phyloP scores from a whole-genome alignment of 2,329 filamentous ascomycete genomes.

The Beauveria sp. region DNA sequence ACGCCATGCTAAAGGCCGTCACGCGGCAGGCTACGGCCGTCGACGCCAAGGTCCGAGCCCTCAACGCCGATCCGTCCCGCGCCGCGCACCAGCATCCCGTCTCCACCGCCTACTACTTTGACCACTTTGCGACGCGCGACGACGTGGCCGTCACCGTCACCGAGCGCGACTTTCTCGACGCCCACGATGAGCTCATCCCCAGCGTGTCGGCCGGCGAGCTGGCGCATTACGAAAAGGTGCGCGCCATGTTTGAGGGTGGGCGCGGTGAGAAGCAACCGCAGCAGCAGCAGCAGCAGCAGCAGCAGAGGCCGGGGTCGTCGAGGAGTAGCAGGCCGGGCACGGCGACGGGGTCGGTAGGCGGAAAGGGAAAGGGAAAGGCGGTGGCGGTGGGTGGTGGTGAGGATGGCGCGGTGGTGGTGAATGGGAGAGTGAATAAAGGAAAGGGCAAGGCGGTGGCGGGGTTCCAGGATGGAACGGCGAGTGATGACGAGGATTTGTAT shows the following conservation, averaged over 20 bases:
- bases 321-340: conserved; percentile 22
- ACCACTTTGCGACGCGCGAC: conserved; percentile 74
- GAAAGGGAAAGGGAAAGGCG: conserved; percentile 26
- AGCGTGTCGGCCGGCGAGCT: conserved; percentile 90
- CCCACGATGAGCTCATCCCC: conserved; percentile 80
- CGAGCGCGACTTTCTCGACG: conserved; percentile 78
- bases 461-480: conserved; percentile 46
- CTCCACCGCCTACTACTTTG: conserved; percentile 90
- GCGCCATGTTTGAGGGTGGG: conserved; percentile 69
- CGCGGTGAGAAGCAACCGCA: conserved; percentile 26
- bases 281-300: background rate
- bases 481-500: conserved; percentile 51
- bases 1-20: conserved; percentile 98
- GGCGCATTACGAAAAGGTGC: conserved; percentile 79
- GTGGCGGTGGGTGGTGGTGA: conserved; percentile 26
- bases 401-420: conserved; percentile 26
- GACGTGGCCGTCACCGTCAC: conserved; percentile 84
- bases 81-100: conserved; percentile 38
- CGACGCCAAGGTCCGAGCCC: conserved; percentile 68
- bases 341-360: background rate
- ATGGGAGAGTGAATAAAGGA: conserved; percentile 34
- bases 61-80: conserved; percentile 45
- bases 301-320: conserved; percentile 24
- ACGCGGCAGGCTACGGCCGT: conserved; percentile 80
- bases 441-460: conserved; percentile 48